Base-by-base conservation (phyloP, 768 basidiomycete species). In the Boletus barrowsii region DNA sequence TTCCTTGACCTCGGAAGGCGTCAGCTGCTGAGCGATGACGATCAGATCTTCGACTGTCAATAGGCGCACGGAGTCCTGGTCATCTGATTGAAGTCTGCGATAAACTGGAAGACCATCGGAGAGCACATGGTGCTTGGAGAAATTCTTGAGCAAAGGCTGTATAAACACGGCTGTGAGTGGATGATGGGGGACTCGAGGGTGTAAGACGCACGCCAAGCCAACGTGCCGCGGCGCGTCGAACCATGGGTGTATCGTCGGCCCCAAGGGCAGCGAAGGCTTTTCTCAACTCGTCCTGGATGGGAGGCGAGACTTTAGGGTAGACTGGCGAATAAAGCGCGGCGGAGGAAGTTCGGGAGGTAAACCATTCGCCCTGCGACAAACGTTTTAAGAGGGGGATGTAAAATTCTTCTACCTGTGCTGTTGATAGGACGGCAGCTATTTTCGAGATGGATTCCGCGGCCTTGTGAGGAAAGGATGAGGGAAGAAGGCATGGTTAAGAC, bases 171-270 rank as follows among this genome's bases (percentile, higher is more conserved):
- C 47, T 20, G 51, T 65, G 39, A 64, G 59, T 33, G 24, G 18
- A 57, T 20, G 47, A 52, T 36, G 55, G 29, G 32, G 30, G 39
- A 8, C 4, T 29, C 18, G 32, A 52, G 9, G 11, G 40, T 13
- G 30, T n/a, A 43, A 54, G 24, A 83, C 92, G 68, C 71, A 98
- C 95, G 45, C 93, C 96, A 43, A 98, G 87, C 83, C 90, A 93
- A 72, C 93, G 97, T 13, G 95, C 95, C 44, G 94, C 94, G 26
- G 96, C 95, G 58, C 97, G 81, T 64, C 95, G 80, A 55, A 98
- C 96, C 97, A 99, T 99, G 24, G 97, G 97, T 13, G 97, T 99
- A 67, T 99, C 97, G 68, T 99, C 97, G 18, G 84, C 80, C 10
- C 88, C 90, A 30, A 99, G 81, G 32, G 83, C 79, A 10, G 84